Conservation (phyloP, 805 yeast genomes). For the Nakazawaea sp. region DNA sequence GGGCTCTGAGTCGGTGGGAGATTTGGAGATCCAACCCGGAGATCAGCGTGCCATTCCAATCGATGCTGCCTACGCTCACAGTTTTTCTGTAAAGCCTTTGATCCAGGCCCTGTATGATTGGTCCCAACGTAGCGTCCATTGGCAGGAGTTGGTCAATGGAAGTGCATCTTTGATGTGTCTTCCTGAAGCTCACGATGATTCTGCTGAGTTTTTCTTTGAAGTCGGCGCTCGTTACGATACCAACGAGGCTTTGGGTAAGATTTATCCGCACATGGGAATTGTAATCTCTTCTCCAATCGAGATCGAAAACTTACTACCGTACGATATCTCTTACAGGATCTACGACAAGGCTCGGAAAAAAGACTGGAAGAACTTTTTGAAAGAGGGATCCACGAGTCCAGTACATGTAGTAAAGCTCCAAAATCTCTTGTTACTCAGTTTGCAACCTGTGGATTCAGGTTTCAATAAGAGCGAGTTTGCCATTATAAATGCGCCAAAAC, state of each 20-base stretch:
- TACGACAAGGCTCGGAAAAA: conserved; percentile 66
- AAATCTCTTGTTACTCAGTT: conserved; percentile 64
- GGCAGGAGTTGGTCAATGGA: conserved; percentile 52
- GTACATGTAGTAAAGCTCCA: conserved; percentile 77
- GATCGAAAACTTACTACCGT: conserved; percentile 79
- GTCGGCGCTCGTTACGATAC: conserved; percentile 59
- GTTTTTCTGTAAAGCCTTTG: conserved; percentile 57
- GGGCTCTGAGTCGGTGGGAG: conserved; percentile 27
- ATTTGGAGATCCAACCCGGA: conserved; percentile 43
- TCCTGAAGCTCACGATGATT: conserved; percentile 29
- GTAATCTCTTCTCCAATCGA: conserved; percentile 80
- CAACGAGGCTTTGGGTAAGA: conserved; percentile 62
- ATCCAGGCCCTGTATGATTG: conserved; percentile 52
- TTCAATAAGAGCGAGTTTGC: conserved; percentile 67
- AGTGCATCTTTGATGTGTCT: conserved; percentile 58
- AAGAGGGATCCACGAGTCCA: conserved; percentile 60
- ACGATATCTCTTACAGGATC: conserved; percentile 65
- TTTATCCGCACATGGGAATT: conserved; percentile 81
- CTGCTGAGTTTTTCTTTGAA: conserved; percentile 52
- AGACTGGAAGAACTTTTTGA: conserved; percentile 59
- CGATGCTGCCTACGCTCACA: conserved; percentile 51
- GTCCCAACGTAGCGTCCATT: conserved; percentile 55
- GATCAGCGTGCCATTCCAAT: conserved; percentile 67
- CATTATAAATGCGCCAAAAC: conserved; percentile 54
- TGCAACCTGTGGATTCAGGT: conserved; percentile 56